Percentiles rank a stretch among this genome's conserved stretches.
These are phyloP conservation scores for Choiromyces venosus DNA, from an alignment of 495 filamentous ascomycete genomes.

Conservation along the genomic window DNA sequence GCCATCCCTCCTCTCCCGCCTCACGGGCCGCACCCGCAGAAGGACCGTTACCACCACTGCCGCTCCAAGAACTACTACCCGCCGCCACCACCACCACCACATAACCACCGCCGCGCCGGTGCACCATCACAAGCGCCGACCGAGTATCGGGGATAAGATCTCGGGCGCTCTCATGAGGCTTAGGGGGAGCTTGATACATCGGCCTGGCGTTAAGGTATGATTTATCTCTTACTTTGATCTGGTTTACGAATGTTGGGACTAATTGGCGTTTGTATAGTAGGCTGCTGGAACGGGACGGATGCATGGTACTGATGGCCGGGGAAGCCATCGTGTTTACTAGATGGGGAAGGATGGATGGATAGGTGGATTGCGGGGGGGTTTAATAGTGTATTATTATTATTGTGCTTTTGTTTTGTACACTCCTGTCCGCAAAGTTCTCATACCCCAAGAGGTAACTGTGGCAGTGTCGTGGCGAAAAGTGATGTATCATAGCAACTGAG, in stretches of 20 bases:
- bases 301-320: constrained; percentile 65
- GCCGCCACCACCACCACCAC: constrained; percentile 24
- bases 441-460: too few relatives aligned
- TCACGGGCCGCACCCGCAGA: constrained; percentile 37
- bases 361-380: not conserved
- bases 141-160: constrained; percentile 62
- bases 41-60: constrained; percentile 45
- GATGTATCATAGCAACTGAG: too few relatives aligned
- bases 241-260: not conserved
- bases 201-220: constrained; percentile 60
- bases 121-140: constrained; percentile 56
- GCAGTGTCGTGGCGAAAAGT: too few relatives aligned
- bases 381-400: not conserved
- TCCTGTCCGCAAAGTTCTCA: too few relatives aligned
- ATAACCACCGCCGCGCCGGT: constrained; percentile 32
- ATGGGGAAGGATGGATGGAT: constrained; percentile 9
- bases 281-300: constrained; percentile 66
- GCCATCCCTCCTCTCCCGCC: constrained; percentile 35
- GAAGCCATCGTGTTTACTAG: constrained; percentile 42
- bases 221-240: constrained; percentile 11
- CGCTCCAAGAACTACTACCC: constrained; percentile 39
- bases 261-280: constrained; percentile 41
- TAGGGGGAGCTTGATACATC: constrained; percentile 56
- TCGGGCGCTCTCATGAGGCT: constrained; percentile 62
- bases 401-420: not conserved